These are phyloP conservation scores for sorghum (Sorghum bicolor) DNA, from an alignment of 176 grass and related monocot species.

Conservation along the genomic window DNA sequence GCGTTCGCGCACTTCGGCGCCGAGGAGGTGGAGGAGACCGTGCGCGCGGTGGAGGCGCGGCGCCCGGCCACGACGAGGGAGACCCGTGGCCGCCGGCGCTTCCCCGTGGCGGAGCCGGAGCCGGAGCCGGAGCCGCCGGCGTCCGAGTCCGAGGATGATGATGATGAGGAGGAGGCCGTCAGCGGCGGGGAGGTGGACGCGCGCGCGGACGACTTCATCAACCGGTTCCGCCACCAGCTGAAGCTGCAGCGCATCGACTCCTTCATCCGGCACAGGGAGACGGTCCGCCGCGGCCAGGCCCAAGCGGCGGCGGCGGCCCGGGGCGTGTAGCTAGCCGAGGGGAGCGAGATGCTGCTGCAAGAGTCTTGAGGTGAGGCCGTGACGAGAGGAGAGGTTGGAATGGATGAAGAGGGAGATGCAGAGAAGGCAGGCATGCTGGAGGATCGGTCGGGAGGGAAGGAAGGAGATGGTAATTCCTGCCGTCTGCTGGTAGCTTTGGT, in stretches of 20 bases:
- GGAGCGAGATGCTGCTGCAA: not conserved
- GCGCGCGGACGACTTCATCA: slow-evolving; percentile 87
- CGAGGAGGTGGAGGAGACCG: slow-evolving; percentile 26
- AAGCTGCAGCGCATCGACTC: slow-evolving; percentile 93
- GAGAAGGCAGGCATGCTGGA: not conserved
- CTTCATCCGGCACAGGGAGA: slow-evolving; percentile 68
- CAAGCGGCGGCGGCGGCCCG: slow-evolving; percentile 1
- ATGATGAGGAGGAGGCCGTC: not conserved
- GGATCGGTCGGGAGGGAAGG: not conserved
- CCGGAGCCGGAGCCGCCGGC: not conserved
- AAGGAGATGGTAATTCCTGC: not conserved
- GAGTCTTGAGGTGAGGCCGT: not conserved
- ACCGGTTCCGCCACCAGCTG: slow-evolving; percentile 73
- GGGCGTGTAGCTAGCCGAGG: not conserved
- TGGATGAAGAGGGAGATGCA: not conserved
- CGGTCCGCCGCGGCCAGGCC: slow-evolving; percentile 39
- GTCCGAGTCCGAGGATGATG: not conserved
- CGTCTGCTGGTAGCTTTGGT: not conserved
- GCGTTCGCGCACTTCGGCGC: slow-evolving; percentile 68
- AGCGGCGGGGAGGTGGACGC: slow-evolving; percentile 57
- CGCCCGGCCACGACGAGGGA: slow-evolving; percentile 32
- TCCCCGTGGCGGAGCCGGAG: not conserved
- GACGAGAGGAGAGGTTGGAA: not conserved
- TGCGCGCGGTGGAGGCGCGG: slow-evolving; percentile 12
- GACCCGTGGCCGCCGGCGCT: not conserved